Percentiles rank a stretch among this genome's conserved stretches.
These are phyloP conservation scores for Anthracocystis setariae DNA, from an alignment of 1,284 basidiomycete species.

Conservation along the genomic window DNA sequence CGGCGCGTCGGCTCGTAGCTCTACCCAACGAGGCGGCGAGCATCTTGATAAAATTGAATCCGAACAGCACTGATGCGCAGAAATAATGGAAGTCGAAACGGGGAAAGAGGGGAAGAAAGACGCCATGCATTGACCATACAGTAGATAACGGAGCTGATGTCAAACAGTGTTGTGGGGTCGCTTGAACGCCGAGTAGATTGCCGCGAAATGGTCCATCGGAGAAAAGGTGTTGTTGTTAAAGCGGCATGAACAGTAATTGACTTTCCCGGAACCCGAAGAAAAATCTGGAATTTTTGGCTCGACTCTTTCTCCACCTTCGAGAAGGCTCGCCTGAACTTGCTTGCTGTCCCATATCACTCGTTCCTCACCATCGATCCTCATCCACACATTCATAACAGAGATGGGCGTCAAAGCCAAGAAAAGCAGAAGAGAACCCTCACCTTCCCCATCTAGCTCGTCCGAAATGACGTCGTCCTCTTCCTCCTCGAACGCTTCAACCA, in stretches of 20 bases:
- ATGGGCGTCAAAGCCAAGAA: constrained; percentile 8
- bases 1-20: neutral
- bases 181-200: constrained; percentile 20
- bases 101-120: no score
- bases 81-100: no score
- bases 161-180: no score
- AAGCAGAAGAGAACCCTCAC: constrained; percentile 5
- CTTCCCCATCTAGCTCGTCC: neutral
- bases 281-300: constrained; percentile 30
- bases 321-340: neutral
- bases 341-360: no score
- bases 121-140: no score
- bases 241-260: no score
- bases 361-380: neutral
- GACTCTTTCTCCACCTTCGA: constrained; percentile 9
- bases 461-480: neutral
- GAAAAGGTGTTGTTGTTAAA: constrained; percentile 13
- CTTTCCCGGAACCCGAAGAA: constrained; percentile 24
- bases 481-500: constrained; percentile 27
- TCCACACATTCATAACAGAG: neutral
- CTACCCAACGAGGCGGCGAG: neutral
- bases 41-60: neutral
- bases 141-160: no score
- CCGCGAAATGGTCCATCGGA: constrained; percentile 8
- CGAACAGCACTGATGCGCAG: neutral